Evolutionary conservation across 2,329 filamentous ascomycete genomes (phyloP).

Genomic region (Ophiocordyceps camponoti-floridani): DNA sequence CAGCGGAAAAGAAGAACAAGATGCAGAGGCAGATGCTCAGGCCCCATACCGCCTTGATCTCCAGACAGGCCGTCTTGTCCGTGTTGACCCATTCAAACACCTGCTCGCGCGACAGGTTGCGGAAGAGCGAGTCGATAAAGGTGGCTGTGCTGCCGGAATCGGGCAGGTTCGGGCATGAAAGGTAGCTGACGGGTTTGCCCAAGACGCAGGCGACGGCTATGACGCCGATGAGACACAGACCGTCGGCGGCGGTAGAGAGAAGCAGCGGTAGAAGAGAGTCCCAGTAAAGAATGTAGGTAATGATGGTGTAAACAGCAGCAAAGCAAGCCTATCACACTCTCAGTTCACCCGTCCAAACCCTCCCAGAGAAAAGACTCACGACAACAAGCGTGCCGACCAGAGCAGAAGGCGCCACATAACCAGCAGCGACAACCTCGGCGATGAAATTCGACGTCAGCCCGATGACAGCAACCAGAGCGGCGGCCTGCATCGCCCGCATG

Average conservation of each 20-base stretch:
- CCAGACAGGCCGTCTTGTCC: slow-evolving; percentile 50
- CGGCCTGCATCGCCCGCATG: slow-evolving; percentile 51
- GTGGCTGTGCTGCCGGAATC: slow-evolving; percentile 20
- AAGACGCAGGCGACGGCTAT: slow-evolving; percentile 62
- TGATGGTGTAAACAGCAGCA: slow-evolving; percentile 58
- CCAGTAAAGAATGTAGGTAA: slow-evolving; percentile 67
- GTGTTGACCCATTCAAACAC: slow-evolving; percentile 28
- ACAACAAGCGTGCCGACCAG: slow-evolving; percentile 65
- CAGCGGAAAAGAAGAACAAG: slow-evolving; percentile 45
- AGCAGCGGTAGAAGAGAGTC: slow-evolving; percentile 62
- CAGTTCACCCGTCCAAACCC: too few species aligned
- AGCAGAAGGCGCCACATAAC: slow-evolving; percentile 49
- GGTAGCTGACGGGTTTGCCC: slow-evolving; percentile 62
- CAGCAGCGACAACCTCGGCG: slow-evolving; percentile 48
- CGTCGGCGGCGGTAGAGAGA: slow-evolving; percentile 47
- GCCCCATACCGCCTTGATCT: slow-evolving; percentile 81
- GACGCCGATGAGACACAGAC: slow-evolving; percentile 54
- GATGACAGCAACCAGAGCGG: slow-evolving; percentile 59
- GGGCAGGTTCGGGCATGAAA: slow-evolving; percentile 46
- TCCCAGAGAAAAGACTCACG: too few species aligned
- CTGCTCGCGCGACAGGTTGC: slow-evolving; percentile 17
- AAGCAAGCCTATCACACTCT: slow-evolving; percentile 57
- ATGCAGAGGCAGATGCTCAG: slow-evolving; percentile 63
- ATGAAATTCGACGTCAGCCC: slow-evolving; percentile 74
- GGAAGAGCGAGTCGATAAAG: slow-evolving; percentile 25